Evolutionary conservation across 1,284 basidiomycete species (phyloP).

Genomic region (Fistulinella cinereoalba): DNA sequence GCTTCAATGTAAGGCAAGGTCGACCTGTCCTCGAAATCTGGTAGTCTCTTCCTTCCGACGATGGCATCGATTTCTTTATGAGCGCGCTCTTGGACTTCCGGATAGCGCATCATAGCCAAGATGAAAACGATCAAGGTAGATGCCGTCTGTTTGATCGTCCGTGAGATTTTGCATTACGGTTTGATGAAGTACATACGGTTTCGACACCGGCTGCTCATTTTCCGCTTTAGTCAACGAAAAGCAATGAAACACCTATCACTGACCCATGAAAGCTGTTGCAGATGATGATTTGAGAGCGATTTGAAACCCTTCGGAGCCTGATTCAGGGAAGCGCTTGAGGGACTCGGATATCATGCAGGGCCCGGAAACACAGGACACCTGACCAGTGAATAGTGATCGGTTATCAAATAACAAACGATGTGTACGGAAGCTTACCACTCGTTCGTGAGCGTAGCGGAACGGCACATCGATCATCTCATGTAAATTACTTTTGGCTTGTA

Average conservation of each 20-base stretch:
- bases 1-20: conserved; percentile 41
- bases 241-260: conserved; percentile 4
- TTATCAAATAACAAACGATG: neutral
- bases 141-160: conserved; percentile 23
- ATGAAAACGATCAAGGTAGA: conserved; percentile 35
- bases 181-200: conserved; percentile 17
- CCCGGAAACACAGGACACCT: conserved; percentile 22
- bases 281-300: conserved; percentile 30
- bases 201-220: conserved; percentile 28
- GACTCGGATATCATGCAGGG: conserved; percentile 34
- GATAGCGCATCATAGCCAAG: conserved; percentile 39
- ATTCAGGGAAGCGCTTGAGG: conserved; percentile 19
- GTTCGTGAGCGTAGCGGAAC: conserved; percentile 29
- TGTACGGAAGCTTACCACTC: conserved; percentile 18
- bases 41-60: conserved; percentile 39
- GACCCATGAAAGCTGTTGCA: conserved; percentile 34
- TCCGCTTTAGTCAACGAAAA: conserved; percentile 3
- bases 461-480: conserved; percentile 30
- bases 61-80: conserved; percentile 43
- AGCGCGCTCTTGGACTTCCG: conserved; percentile 37
- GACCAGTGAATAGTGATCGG: neutral
- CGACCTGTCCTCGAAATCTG: conserved; percentile 39
- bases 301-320: conserved; percentile 21
- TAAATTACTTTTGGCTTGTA: conserved; percentile 30
- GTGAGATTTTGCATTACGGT: conserved; percentile 1